Evolutionary conservation across 208 protist species (phyloP).

Genomic region (Wallacemonas sp.): DNA sequence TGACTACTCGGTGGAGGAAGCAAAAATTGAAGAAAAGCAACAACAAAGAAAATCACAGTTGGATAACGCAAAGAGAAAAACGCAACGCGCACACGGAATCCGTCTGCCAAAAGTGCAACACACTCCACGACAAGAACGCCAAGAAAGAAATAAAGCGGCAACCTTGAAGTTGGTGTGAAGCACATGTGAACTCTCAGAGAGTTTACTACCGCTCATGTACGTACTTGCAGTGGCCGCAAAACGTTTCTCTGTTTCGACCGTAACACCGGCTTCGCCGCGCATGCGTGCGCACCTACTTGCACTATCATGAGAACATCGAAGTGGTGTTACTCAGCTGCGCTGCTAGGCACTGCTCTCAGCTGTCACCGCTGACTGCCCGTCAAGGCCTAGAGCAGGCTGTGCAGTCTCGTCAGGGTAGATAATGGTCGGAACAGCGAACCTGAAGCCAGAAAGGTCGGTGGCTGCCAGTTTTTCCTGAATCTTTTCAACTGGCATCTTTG

Average conservation of each 20-base stretch:
- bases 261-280: no score
- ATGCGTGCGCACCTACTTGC: no score
- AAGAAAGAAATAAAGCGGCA: slow-evolving; percentile 17
- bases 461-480: slow-evolving; percentile 51
- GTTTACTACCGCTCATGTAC: no score
- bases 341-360: no score
- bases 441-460: slow-evolving; percentile 58
- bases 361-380: slow-evolving; percentile 33
- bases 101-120: slow-evolving; percentile 3
- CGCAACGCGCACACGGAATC: no score
- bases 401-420: slow-evolving; percentile 72
- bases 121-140: background rate
- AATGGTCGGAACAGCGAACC: slow-evolving; percentile 69
- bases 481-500: slow-evolving; percentile 34
- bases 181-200: no score
- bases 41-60: background rate
- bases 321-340: no score
- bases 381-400: slow-evolving; percentile 60
- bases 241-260: no score
- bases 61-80: no score
- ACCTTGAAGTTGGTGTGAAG: no score
- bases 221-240: no score
- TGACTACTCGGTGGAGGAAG: background rate
- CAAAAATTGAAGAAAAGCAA: background rate
- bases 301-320: no score